Base-by-base conservation (phyloP, 1,284 basidiomycete species). In the Austroboletus novae-zelandiae region DNA sequence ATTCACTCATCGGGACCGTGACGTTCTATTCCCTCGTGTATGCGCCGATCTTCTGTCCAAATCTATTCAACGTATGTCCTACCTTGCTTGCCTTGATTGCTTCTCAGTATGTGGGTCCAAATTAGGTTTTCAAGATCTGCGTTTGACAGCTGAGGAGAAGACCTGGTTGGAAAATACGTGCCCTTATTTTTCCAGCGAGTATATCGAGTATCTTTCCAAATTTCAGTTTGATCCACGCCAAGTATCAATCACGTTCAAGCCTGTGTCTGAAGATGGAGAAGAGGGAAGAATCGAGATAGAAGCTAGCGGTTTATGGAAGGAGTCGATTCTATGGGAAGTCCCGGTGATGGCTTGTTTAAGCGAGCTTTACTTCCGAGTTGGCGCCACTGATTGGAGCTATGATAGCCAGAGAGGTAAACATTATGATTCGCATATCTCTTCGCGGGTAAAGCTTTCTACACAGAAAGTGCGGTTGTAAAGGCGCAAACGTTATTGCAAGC, bases 241-340 rank as follows among this genome's bases (percentile, higher is more conserved):
- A 71, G 86, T 99, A 41, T 52, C 52, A 5, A 48, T 94, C 54
- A 71, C 69, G 3, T 96, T 94, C 66, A 69, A 81, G 17, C 84
- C 86, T 0, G 61, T 72, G 36, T 71, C 75, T 17, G 66, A 73
- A 2, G 74, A 81, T 51, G 68, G 70, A 18, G 71, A 83, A 32
- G 69, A 70, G 48, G 96, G 96, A 1, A 71, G 79, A 50, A 74
- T 98, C 35, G 81, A 88, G 47, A 85, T 98, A 53, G 78, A 81
- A 51, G 83, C 86, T 10, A 65, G 67, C 29, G 96, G 96, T 0
- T 77, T 79, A 4, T 99, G 97, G 96, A 73, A 74, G 1, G 93
- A 98, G 57, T 84, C 91, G 8, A 98, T 99, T 53, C 72, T 98
- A 17, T 99, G 97, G 84, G 96, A 99, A 71, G 94, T 98, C 0